A percentile compares a stretch with the other conserved stretches of the same genome.
phyloP scores from a whole-genome alignment of 2,329 filamentous ascomycete species.

The Aphanocladium album region DNA sequence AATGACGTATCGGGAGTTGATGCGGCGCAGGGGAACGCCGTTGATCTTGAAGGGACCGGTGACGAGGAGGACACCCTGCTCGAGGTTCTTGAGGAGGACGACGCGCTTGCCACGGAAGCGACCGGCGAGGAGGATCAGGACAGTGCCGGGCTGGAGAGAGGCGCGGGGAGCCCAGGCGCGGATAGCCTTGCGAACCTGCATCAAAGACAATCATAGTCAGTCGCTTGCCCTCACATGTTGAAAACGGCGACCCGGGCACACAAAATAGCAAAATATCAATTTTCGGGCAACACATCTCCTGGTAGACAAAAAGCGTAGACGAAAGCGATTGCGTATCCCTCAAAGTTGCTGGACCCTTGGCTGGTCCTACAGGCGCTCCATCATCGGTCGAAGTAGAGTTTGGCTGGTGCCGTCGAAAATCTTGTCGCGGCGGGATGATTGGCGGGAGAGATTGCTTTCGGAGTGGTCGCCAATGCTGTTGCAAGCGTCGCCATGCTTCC shows the following conservation, averaged over 20 bases:
- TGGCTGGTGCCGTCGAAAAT: not conserved
- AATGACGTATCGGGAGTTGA: conserved; percentile 92
- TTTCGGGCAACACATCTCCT: conserved; percentile 7
- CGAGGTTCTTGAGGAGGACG: conserved; percentile 94
- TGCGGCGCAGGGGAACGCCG: conserved; percentile 92
- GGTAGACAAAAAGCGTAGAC: not conserved
- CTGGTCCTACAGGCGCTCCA: not conserved
- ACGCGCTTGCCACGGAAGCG: conserved; percentile 99
- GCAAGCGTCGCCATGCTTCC: conserved; percentile 2
- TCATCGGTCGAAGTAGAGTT: not conserved
- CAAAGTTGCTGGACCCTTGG: not conserved
- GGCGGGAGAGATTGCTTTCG: not conserved
- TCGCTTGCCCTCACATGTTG: not conserved
- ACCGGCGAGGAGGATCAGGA: conserved; percentile 98
- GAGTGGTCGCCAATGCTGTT: conserved; percentile 9
- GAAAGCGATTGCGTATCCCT: not conserved
- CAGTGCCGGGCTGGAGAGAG: conserved; percentile 86
- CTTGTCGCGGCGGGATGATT: not conserved
- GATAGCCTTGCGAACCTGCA: conserved; percentile 87
- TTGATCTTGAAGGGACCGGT: conserved; percentile 99
- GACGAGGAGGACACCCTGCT: conserved; percentile 96
- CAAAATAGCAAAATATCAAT: conserved; percentile 10
- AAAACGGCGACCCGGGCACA: not conserved
- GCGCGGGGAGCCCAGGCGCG: conserved; percentile 82
- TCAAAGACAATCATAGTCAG: conserved; percentile 19